These are phyloP conservation scores for Flaveria trinervia DNA, from an alignment of 129 eudicot genomes.

Conservation along the genomic window DNA sequence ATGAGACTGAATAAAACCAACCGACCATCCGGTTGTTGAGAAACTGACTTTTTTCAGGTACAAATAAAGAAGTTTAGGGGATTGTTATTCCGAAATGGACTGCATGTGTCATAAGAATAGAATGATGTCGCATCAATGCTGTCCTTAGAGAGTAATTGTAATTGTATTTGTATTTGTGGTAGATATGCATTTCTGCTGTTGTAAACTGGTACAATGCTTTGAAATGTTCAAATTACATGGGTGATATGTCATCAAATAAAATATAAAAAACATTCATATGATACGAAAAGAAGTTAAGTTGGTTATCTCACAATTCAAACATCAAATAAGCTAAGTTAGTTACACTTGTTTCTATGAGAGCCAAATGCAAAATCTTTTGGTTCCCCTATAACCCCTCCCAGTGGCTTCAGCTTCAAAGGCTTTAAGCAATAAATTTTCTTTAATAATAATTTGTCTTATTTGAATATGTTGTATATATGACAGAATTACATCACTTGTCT, in stretches of 20 bases:
- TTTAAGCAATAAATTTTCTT: no score
- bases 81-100: not conserved
- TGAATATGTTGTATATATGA: not conserved
- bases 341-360: no score
- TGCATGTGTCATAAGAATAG: constrained; percentile 3
- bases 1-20: not conserved
- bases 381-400: no score
- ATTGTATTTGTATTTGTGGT: constrained; percentile 16
- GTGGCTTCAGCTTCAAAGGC: no score
- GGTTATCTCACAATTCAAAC: no score
- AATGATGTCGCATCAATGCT: not conserved
- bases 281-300: not conserved
- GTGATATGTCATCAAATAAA: not conserved
- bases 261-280: not conserved
- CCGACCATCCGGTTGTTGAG: not conserved
- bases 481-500: no score
- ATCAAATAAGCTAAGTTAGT: no score
- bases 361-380: no score
- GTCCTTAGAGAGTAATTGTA: not conserved
- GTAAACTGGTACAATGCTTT: not conserved
- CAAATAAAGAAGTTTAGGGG: constrained; percentile 21
- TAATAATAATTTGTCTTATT: not conserved
- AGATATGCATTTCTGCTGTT: constrained; percentile 15
- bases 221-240: not conserved
- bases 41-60: not conserved